Evolutionary conservation across 2,329 filamentous ascomycete species (phyloP).

Genomic region (Ampelomyces quisqualis): DNA sequence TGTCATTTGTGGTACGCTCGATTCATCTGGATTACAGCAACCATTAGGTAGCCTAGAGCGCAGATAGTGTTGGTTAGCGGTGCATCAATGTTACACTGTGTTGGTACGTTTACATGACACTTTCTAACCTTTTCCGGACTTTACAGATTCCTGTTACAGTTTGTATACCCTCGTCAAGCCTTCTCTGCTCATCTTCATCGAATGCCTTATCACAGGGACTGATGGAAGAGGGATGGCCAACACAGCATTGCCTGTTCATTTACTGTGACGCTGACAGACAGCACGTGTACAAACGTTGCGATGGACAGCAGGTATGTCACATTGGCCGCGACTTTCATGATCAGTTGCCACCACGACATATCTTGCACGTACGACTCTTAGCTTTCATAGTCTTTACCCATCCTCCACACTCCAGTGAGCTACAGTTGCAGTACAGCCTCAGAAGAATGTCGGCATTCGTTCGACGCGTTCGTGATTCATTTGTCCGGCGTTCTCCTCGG

Average conservation of each 20-base stretch:
- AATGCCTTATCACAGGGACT: neutral
- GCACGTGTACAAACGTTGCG: neutral
- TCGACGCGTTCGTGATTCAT: constrained; percentile 13
- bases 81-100: neutral
- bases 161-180: no score
- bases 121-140: no score
- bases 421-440: neutral
- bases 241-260: neutral
- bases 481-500: constrained; percentile 8
- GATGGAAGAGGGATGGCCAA: no score
- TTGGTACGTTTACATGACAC: neutral
- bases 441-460: constrained; percentile 12
- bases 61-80: constrained; percentile 1
- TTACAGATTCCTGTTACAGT: no score
- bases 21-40: constrained; percentile 9
- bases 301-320: neutral
- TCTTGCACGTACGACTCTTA: no score
- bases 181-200: neutral
- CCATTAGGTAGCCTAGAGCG: constrained; percentile 4
- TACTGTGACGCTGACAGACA: neutral
- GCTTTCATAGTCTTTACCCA: no score
- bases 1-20: constrained; percentile 16
- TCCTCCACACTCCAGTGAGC: no score
- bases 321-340: neutral
- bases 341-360: neutral